Evolutionary conservation across 495 filamentous ascomycete genomes (phyloP).

Genomic region (Hyaloscypha variabilis): DNA sequence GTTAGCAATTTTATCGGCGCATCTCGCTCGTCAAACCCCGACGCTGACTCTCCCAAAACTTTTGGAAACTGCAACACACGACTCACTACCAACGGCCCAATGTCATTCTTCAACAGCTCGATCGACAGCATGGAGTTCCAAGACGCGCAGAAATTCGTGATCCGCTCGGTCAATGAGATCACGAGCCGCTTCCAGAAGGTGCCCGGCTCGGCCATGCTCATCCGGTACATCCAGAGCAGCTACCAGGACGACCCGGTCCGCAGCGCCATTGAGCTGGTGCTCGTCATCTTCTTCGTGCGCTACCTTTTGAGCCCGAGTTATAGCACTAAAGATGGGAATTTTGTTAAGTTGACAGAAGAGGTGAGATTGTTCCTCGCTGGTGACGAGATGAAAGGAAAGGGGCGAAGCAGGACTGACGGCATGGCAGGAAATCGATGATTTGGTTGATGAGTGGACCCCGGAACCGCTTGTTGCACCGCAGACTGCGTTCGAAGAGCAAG

Average conservation of each 20-base stretch:
- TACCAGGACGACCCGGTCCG: slow-evolving; percentile 97
- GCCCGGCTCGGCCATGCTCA: slow-evolving; percentile 90
- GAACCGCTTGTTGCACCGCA: slow-evolving; percentile 82
- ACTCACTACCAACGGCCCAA: slow-evolving; percentile 4
- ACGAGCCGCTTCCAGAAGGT: slow-evolving; percentile 79
- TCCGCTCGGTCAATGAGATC: slow-evolving; percentile 65
- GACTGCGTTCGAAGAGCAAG: slow-evolving; percentile 73
- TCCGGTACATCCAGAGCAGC: slow-evolving; percentile 93
- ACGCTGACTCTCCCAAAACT: neutral
- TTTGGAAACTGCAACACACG: neutral
- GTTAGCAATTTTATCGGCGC: slow-evolving; percentile 3
- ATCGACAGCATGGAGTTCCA: slow-evolving; percentile 71
- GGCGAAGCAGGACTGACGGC: slow-evolving; percentile 1
- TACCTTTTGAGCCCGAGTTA: slow-evolving; percentile 92
- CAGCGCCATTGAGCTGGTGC: slow-evolving; percentile 88
- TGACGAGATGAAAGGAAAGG: neutral
- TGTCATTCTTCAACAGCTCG: slow-evolving; percentile 22
- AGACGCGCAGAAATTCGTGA: slow-evolving; percentile 73
- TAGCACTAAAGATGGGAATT: slow-evolving; percentile 81
- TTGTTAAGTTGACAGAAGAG: slow-evolving; percentile 86
- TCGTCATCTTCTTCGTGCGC: slow-evolving; percentile 93
- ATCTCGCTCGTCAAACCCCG: neutral
- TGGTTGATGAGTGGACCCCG: slow-evolving; percentile 95
- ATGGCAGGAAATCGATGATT: slow-evolving; percentile 85
- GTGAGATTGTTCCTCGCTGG: slow-evolving; percentile 36